phyloP scores from a whole-genome alignment of 2,329 filamentous ascomycete genomes.

The Corynespora cassiicola region DNA sequence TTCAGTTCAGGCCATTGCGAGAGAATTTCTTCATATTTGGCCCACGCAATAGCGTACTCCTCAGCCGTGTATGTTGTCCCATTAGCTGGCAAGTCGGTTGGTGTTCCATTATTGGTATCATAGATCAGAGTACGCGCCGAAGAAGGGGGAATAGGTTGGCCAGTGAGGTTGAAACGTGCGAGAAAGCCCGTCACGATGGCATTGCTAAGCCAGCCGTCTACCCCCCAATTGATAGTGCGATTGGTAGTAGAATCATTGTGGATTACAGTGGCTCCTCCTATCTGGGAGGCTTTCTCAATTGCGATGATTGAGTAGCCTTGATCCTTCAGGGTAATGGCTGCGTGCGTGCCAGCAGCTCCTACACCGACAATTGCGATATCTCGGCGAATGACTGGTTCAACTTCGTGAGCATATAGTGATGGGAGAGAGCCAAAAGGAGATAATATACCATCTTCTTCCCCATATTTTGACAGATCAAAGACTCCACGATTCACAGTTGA shows the following conservation, averaged over 20 bases:
- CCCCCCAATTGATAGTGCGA: slow-evolving; percentile 42
- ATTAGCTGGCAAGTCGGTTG: no score
- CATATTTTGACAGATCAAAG: no score
- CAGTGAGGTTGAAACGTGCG: slow-evolving; percentile 27
- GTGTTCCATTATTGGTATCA: slow-evolving; percentile 14
- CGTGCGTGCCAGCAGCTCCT: slow-evolving; percentile 49
- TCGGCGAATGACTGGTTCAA: slow-evolving; percentile 2
- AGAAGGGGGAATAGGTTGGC: slow-evolving; percentile 15
- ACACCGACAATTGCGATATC: slow-evolving; percentile 53
- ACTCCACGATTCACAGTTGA: no score
- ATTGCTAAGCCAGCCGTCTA: slow-evolving; percentile 47
- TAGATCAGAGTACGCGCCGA: no score
- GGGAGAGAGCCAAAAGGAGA: no score
- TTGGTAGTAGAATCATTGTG: slow-evolving; percentile 48
- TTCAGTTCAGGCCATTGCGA: slow-evolving; percentile 40
- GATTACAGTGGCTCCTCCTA: slow-evolving; percentile 59
- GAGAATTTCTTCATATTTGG: slow-evolving; percentile 41
- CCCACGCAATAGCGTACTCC: no score
- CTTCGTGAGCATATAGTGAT: no score
- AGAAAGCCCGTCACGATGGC: slow-evolving; percentile 38
- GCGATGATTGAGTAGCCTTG: slow-evolving; percentile 46
- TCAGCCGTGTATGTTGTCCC: no score
- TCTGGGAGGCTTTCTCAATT: slow-evolving; percentile 44
- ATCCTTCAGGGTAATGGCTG: slow-evolving; percentile 49
- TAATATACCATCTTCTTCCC: no score